Evolutionary conservation across 306 rosid species (phyloP), one percentile per base, ranked within the genome.

Genomic region (Crotalaria pallida): DNA sequence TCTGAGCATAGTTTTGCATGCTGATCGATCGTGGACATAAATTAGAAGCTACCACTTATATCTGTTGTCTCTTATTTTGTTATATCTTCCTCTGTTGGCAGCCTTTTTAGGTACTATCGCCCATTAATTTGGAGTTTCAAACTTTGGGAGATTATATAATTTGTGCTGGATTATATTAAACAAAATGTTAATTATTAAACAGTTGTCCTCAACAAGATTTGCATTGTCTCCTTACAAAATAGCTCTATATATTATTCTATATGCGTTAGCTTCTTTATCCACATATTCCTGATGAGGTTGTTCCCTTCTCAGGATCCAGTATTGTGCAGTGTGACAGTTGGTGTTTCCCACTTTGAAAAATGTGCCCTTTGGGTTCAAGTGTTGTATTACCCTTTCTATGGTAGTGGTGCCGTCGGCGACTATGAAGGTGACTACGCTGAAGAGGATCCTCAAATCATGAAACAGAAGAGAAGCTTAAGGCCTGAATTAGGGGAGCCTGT

Each of bases 301-400:
- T 77, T 79, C 66, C 49, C 23, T 58, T 74, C 26, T 71, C 84
- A 94, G 99, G 99, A 91, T 87, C 99, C 99, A 64, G 95, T 91
- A 45, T 80, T 62, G 38, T 88, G 91, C 87, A 94, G 99, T 50
- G 96, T 94, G 80, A 94, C 97, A 3, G 97, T 94, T 74, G 97
- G 99, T 74, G 97, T 89, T 73, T 86, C 99, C 62, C 96, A 94
- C 55, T 94, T 94, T 55, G 99, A 94, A 86, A 94, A 92, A 74
- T 88, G 92, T 56, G 90, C 96, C 77, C 88, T 94, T 65, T 91
- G 99, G 99, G 96, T 91, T 79, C 99, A 94, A 88, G 91, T 94
- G 66, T 77, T 94, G 78, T 94, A 94, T 77, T 94, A 94, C 81
- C 99, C 99, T 27, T 91, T 94, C 81, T 88, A 87, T 78, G 99